Percentiles rank a stretch among this genome's conserved stretches.
Conservation (phyloP, 768 basidiomycete species). For the Asterophora lycoperdoides region DNA sequence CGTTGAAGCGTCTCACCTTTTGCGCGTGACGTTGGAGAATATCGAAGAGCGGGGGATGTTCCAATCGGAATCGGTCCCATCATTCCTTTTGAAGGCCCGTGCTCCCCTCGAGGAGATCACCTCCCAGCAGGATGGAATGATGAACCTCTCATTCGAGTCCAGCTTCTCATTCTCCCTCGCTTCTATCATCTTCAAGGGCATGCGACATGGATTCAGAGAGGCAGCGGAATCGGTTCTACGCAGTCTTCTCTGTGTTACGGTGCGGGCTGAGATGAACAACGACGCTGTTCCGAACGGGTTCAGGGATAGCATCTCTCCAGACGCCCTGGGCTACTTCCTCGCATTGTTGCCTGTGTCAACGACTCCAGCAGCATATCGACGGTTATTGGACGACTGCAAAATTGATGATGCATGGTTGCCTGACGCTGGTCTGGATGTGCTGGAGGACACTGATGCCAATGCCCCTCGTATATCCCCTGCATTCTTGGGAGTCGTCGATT, state of each 20-base stretch:
- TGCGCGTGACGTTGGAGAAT: conserved; percentile 60
- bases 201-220: conserved; percentile 63
- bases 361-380: conserved; percentile 49
- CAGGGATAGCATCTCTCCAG: conserved; percentile 44
- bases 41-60: conserved; percentile 62
- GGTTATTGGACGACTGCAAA: conserved; percentile 59
- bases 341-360: conserved; percentile 71
- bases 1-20: conserved; percentile 61
- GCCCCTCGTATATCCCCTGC: conserved; percentile 52
- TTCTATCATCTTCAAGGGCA: conserved; percentile 81
- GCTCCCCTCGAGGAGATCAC: conserved; percentile 62
- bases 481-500: conserved; percentile 60
- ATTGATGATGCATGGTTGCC: conserved; percentile 43
- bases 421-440: conserved; percentile 34
- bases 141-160: conserved; percentile 71
- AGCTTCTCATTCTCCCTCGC: conserved; percentile 82
- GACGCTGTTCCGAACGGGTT: conserved; percentile 31
- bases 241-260: conserved; percentile 59
- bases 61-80: conserved; percentile 45
- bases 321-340: conserved; percentile 75
- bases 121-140: conserved; percentile 64
- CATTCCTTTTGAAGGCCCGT: conserved; percentile 61
- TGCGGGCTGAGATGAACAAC: conserved; percentile 34
- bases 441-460: conserved; percentile 36
- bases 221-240: conserved; percentile 59